Evolutionary conservation across 192 early-diverging fungal genomes (phyloP).

Genomic region (Geranomyces variabilis): DNA sequence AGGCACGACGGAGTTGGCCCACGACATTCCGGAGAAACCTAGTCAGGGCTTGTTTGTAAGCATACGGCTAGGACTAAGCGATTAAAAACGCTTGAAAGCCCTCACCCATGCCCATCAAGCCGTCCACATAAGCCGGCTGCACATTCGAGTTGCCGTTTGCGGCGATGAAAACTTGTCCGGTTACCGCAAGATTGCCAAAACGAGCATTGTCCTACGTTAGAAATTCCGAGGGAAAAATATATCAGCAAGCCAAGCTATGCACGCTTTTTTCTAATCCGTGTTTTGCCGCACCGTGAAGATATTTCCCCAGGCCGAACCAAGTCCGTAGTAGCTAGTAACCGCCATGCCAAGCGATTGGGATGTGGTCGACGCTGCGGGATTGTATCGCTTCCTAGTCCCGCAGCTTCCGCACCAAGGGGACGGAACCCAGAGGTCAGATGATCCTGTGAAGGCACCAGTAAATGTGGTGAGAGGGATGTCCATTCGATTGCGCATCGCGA

Average conservation of each 20-base stretch:
- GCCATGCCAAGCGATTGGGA: not conserved
- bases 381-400: not conserved
- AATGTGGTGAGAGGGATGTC: not conserved
- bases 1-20: constrained; percentile 28
- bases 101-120: constrained; percentile 28
- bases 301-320: constrained; percentile 20
- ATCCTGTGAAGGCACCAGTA: constrained; percentile 6
- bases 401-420: constrained; percentile 14
- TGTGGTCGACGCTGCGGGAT: constrained; percentile 15
- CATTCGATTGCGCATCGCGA: not conserved
- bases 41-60: too few relatives aligned
- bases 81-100: not conserved
- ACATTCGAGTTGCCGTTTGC: constrained; percentile 19
- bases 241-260: too few relatives aligned
- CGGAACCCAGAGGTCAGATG: constrained; percentile 31
- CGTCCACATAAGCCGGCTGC: constrained; percentile 30
- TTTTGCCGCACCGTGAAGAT: constrained; percentile 15
- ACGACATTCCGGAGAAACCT: constrained; percentile 30
- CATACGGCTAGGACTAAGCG: not conserved
- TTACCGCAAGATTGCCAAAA: constrained; percentile 17
- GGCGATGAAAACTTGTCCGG: constrained; percentile 25
- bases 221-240: too few relatives aligned
- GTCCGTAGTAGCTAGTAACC: constrained; percentile 21
- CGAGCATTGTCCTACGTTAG: constrained; percentile 9
- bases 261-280: too few relatives aligned